Base-by-base conservation (phyloP, 306 rosid species). In the Myrica gale region DNA sequence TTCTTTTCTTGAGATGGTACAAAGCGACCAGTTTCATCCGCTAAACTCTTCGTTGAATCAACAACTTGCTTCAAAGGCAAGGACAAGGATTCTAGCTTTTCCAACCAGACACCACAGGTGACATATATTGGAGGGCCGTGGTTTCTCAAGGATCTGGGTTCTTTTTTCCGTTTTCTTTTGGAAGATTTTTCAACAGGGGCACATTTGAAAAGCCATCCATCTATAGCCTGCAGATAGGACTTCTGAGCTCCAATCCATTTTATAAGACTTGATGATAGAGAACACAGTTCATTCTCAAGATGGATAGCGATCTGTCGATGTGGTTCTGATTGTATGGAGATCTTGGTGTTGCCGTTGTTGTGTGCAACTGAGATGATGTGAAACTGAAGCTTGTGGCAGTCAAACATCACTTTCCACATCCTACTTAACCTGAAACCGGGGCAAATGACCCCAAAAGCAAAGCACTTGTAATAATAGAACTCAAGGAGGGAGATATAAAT, bases 351-450 rank as follows among this genome's bases (percentile, higher is more conserved):
- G 79, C 90, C 81, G 73, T 68, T 84, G 74, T 54, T 81, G 71
- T 84, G 75, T 47, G 93, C 88, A 55, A 79, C 84, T 7, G 90
- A 79, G 76, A 94, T 92, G 16, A 94, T 86, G 83, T 80, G 85
- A 66, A 81, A 82, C 83, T 94, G 98, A 76, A 72, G 92, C 83
- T 81, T 88, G 96, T 92, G 97, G 84, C 97, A 92, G 73, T 89
- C 92, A 51, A 61, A 82, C 99, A 95, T 90, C 84, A 81, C 93
- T 69, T 88, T 92, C 99, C 98, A 95, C 99, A 92, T 95, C 76
- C 92, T 90, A 72, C 82, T 78, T 82, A 92, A 84, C 88, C 99
- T 95, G 84, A 43, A 78, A 77, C 48, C 57, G 39, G 72, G 43
- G 77, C 39, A 68, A 73, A 68, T 80, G 77, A 85, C 54, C 69